Evolutionary conservation across 2,329 filamentous ascomycete genomes (phyloP), one percentile per base, ranked within the genome.

Genomic region (Aspergillus neotritici): DNA sequence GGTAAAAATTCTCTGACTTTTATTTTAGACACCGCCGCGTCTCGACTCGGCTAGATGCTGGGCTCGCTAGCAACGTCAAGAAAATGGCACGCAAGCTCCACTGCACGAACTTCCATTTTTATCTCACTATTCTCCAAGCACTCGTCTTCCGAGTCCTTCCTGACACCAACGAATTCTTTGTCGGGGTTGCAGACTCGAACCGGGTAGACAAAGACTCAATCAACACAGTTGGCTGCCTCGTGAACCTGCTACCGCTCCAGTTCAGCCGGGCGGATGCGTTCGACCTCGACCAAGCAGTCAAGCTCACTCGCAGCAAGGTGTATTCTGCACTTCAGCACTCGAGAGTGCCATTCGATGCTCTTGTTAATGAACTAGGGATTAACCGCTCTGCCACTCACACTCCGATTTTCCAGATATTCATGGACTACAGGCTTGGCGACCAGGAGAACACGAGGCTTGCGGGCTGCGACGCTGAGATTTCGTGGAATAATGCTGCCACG

Each of bases 371-470:
- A 16, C 57, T 79, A 1, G 55, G 63, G 3, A 60, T 73, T 0
- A 50, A 62, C 0, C 58, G 74, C 1, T 70, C 72, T 0, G 44
- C 65, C 0, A 46, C 58, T 0, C 50, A 69, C 40, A 68, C 48
- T 25, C 76, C 76, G 0, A 28, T 79, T 0, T 78, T 78, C 60
- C 76, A 80, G 51, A 64, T 58, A 0, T 66, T 71, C 14, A 50
- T 77, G 31, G 67, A 78, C 54, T 77, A 77, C 50, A 62, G 70
- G 21, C 21, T 21, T 5, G 63, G 64, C 25, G 58, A 57, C 1
- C 44, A 3, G 47, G 60, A 4, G 57, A 64, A 31, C 57, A 55
- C 32, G 44, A 61, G 34, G 6, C 50, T 48, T 2, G 41, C 46
- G 5, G 33, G 49, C 5, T 41, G 49, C 12, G 36, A 48, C 1